phyloP scores from a whole-genome alignment of 2,329 filamentous ascomycete genomes.

The Beauveria asiatica region DNA sequence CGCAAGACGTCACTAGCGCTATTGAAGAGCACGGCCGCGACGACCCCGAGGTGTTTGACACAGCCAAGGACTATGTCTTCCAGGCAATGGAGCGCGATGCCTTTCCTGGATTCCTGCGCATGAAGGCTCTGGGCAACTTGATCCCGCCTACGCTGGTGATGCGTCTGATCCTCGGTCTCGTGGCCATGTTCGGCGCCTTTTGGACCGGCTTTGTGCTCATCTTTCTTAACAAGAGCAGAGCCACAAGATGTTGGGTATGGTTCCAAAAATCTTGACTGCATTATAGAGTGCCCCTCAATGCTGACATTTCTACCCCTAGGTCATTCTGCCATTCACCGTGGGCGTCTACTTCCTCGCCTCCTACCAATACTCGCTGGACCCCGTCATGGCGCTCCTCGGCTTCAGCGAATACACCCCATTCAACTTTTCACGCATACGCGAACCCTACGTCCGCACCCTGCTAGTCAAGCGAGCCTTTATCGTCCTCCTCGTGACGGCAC shows the following conservation, averaged over 20 bases:
- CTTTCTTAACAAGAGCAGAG: conserved; percentile 69
- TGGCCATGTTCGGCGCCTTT: conserved; percentile 83
- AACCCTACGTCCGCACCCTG: conserved; percentile 83
- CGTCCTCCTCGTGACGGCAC: conserved; percentile 64
- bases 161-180: conserved; percentile 73
- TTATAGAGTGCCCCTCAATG: neutral
- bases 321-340: conserved; percentile 83
- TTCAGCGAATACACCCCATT: conserved; percentile 96
- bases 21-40: conserved; percentile 90
- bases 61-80: conserved; percentile 97
- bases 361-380: conserved; percentile 93
- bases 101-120: conserved; percentile 92
- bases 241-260: conserved; percentile 74
- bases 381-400: conserved; percentile 78
- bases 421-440: conserved; percentile 77
- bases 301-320: conserved; percentile 21
- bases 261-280: neutral
- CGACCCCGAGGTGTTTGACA: conserved; percentile 94
- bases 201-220: conserved; percentile 93
- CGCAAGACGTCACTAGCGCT: conserved; percentile 72
- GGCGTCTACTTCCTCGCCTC: conserved; percentile 83
- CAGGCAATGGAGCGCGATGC: conserved; percentile 99
- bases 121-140: conserved; percentile 91
- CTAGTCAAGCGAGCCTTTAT: conserved; percentile 76
- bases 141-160: conserved; percentile 85